phyloP scores from a whole-genome alignment of 306 rosid species.

The Gastrolobium villosum region DNA sequence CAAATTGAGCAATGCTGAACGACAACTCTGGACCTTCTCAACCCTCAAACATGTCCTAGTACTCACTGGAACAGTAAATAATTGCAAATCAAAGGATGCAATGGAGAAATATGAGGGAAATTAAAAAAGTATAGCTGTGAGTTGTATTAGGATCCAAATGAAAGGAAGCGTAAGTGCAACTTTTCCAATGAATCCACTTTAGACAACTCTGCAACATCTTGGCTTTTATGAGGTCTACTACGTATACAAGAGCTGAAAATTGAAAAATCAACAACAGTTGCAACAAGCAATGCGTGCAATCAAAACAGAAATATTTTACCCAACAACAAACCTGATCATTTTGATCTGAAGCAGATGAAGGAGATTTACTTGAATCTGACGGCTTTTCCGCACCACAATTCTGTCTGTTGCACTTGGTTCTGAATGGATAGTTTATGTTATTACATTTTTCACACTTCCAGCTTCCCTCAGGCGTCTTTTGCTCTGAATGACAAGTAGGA shows the following conservation, averaged over 20 bases:
- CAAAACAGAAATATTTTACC: conserved; percentile 48
- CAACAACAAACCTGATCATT: conserved; percentile 87
- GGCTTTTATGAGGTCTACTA: conserved; percentile 46
- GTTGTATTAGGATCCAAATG: conserved; percentile 39
- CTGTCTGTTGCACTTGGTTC: conserved; percentile 99
- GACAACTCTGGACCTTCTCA: conserved; percentile 99
- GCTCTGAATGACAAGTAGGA: conserved; percentile 68
- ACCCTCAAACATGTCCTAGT: conserved; percentile 99
- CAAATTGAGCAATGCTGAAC: conserved; percentile 99
- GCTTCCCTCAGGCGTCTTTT: conserved; percentile 98
- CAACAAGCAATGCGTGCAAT: conserved; percentile 46
- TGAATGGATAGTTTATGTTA: conserved; percentile 93
- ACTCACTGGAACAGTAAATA: conserved; percentile 99
- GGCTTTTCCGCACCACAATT: conserved; percentile 99
- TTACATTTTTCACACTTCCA: conserved; percentile 99
- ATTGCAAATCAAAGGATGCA: conserved; percentile 79
- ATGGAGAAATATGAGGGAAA: conserved; percentile 49
- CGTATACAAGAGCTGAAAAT: conserved; percentile 54
- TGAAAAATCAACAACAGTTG: conserved; percentile 50
- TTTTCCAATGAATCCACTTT: conserved; percentile 37
- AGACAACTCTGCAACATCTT: conserved; percentile 29
- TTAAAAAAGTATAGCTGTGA: conserved; percentile 27
- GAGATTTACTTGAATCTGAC: conserved; percentile 70
- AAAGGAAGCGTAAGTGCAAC: conserved; percentile 37
- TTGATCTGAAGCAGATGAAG: conserved; percentile 80